A percentile compares a stretch with the other conserved stretches of the same genome.
phyloP scores from a whole-genome alignment of 768 basidiomycete species.

The Lactarius psammicola region DNA sequence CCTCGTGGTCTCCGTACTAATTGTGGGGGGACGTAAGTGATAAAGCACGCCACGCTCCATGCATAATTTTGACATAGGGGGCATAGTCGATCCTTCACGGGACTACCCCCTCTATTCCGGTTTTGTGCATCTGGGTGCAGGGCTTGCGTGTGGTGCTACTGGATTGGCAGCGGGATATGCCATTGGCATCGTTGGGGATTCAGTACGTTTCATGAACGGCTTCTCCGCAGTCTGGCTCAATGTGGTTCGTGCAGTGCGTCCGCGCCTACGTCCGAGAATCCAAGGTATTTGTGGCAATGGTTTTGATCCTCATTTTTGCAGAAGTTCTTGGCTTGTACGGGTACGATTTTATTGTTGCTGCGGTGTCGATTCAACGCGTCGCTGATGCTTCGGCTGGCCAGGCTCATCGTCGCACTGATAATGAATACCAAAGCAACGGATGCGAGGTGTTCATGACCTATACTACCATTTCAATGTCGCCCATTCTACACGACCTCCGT shows the following conservation, averaged over 20 bases:
- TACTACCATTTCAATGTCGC: background rate
- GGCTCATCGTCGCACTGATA: slow-evolving; percentile 53
- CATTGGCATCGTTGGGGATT: slow-evolving; percentile 98
- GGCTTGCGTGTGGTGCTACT: slow-evolving; percentile 87
- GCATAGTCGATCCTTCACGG: slow-evolving; percentile 26
- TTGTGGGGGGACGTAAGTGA: slow-evolving; percentile 78
- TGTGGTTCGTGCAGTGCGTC: slow-evolving; percentile 51
- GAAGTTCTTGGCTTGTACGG: slow-evolving; percentile 94
- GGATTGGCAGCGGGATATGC: slow-evolving; percentile 98
- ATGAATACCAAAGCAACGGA: slow-evolving; percentile 43
- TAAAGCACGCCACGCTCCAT: background rate
- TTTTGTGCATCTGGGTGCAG: slow-evolving; percentile 92
- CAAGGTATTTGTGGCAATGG: slow-evolving; percentile 92
- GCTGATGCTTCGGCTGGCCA: slow-evolving; percentile 21
- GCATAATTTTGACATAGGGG: slow-evolving; percentile 9
- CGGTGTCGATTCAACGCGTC: background rate
- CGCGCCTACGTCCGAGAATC: slow-evolving; percentile 97
- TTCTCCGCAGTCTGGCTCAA: slow-evolving; percentile 4
- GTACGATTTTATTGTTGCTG: slow-evolving; percentile 2
- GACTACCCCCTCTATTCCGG: slow-evolving; percentile 73
- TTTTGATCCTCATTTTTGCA: slow-evolving; percentile 96
- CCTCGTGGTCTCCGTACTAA: slow-evolving; percentile 97
- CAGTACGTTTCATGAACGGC: slow-evolving; percentile 41
- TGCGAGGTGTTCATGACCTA: slow-evolving; percentile 23
- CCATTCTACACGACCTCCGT: background rate